Conservation (phyloP, 1,284 basidiomycete genomes). For the Ceraceosorus guamensis region DNA sequence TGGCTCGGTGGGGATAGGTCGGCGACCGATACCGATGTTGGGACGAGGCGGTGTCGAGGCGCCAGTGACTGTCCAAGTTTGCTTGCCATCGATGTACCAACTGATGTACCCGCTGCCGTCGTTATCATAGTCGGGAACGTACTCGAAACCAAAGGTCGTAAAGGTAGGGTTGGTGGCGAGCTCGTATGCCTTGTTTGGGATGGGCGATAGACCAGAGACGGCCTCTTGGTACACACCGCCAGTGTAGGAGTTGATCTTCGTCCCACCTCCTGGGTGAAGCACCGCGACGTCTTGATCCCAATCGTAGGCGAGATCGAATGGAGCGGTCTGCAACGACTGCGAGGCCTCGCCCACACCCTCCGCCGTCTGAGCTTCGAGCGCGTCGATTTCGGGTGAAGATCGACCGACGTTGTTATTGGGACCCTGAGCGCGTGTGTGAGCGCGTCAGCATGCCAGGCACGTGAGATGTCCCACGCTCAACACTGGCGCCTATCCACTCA, state of each 20-base stretch:
- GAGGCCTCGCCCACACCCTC: constrained; percentile 35
- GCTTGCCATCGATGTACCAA: constrained; percentile 43
- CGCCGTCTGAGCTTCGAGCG: constrained; percentile 55
- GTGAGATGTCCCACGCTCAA: background rate
- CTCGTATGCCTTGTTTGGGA: constrained; percentile 33
- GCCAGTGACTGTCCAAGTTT: constrained; percentile 37
- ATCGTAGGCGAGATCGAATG: constrained; percentile 39
- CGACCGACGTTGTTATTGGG: constrained; percentile 41
- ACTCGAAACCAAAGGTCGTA: constrained; percentile 43
- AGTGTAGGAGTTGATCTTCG: constrained; percentile 39
- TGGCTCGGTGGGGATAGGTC: constrained; percentile 40
- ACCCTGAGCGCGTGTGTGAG: constrained; percentile 20
- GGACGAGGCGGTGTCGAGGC: constrained; percentile 19
- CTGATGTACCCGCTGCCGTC: constrained; percentile 34
- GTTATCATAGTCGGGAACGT: constrained; percentile 37
- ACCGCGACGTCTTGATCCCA: constrained; percentile 31
- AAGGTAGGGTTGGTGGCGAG: constrained; percentile 10
- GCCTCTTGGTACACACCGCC: constrained; percentile 46
- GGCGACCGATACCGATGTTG: constrained; percentile 27
- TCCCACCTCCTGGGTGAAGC: constrained; percentile 28
- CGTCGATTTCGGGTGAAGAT: constrained; percentile 46
- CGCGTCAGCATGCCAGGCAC: background rate
- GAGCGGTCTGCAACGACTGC: constrained; percentile 46
- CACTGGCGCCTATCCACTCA: background rate
- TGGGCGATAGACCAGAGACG: constrained; percentile 34